phyloP scores from a whole-genome alignment of 1,139 yeast genomes.

The Schizosaccharomyces versatilis region DNA sequence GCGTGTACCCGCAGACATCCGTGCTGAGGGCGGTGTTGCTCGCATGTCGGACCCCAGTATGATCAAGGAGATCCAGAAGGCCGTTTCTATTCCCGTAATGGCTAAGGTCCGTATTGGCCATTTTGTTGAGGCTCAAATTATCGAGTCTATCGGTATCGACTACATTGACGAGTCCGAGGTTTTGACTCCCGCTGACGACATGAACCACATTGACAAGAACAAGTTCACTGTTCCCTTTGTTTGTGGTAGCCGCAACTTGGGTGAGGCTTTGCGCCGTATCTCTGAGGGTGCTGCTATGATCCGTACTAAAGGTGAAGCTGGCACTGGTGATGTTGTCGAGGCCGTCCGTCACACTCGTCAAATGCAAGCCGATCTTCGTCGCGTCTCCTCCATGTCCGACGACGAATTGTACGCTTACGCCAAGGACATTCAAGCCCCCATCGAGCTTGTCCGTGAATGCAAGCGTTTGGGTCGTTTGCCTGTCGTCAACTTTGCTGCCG shows the following conservation, averaged over 20 bases:
- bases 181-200: constrained; percentile 25
- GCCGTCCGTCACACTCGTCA: constrained; percentile 59
- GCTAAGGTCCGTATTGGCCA: constrained; percentile 79
- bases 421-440: constrained; percentile 38
- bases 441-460: constrained; percentile 30
- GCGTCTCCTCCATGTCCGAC: constrained; percentile 25
- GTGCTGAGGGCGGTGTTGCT: constrained; percentile 65
- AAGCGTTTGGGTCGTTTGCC: constrained; percentile 43
- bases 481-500: constrained; percentile 76
- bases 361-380: constrained; percentile 35
- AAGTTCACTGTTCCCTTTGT: constrained; percentile 58
- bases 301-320: constrained; percentile 76
- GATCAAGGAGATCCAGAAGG: constrained; percentile 54
- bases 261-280: constrained; percentile 66
- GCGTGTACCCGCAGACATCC: constrained; percentile 69
- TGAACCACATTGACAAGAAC: constrained; percentile 40
- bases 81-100: constrained; percentile 39
- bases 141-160: constrained; percentile 53
- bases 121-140: constrained; percentile 59
- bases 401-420: constrained; percentile 34
- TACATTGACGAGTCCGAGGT: constrained; percentile 59
- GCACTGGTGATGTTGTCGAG: constrained; percentile 70
- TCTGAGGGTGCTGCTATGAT: constrained; percentile 78
- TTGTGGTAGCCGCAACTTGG: constrained; percentile 67
- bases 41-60: constrained; percentile 74